These are phyloP conservation scores for Globisporangium ultimum DNA, from an alignment of 352 stramenopile genomes.

Conservation along the genomic window DNA sequence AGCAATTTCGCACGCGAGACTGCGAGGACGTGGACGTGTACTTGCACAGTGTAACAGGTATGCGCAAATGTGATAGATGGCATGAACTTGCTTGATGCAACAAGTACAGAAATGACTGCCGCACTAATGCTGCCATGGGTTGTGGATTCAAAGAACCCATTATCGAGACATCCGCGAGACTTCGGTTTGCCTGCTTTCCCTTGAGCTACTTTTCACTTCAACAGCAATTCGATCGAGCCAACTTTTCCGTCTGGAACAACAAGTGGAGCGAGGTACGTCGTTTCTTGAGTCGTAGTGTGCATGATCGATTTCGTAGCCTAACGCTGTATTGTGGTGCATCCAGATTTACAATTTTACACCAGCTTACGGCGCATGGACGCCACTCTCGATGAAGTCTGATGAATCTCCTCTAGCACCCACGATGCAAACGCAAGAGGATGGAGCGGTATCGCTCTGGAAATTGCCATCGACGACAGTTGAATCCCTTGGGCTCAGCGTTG, in stretches of 20 bases:
- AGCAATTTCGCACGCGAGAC: conserved; percentile 75
- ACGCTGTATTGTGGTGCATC: background rate
- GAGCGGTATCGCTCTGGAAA: conserved; percentile 38
- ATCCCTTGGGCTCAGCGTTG: conserved; percentile 38
- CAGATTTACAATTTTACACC: conserved; percentile 76
- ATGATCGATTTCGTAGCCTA: background rate
- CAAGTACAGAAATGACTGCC: no score
- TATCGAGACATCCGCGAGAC: conserved; percentile 56
- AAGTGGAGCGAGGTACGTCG: conserved; percentile 67
- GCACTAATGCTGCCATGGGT: background rate
- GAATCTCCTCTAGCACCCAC: conserved; percentile 30
- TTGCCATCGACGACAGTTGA: conserved; percentile 39
- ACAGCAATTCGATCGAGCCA: conserved; percentile 58
- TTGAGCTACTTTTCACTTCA: conserved; percentile 69
- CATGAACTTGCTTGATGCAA: no score
- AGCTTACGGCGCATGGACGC: conserved; percentile 48
- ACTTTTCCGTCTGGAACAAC: conserved; percentile 81
- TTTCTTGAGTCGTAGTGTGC: background rate
- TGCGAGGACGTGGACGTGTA: conserved; percentile 59
- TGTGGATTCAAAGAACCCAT: conserved; percentile 43
- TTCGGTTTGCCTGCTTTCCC: conserved; percentile 65
- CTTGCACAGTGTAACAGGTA: conserved; percentile 63
- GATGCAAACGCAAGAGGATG: conserved; percentile 25
- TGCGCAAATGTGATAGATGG: background rate
- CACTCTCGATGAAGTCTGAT: conserved; percentile 22